Evolutionary conservation across 2,329 filamentous ascomycete genomes (phyloP).

Genomic region (Epichloe glyceriae): DNA sequence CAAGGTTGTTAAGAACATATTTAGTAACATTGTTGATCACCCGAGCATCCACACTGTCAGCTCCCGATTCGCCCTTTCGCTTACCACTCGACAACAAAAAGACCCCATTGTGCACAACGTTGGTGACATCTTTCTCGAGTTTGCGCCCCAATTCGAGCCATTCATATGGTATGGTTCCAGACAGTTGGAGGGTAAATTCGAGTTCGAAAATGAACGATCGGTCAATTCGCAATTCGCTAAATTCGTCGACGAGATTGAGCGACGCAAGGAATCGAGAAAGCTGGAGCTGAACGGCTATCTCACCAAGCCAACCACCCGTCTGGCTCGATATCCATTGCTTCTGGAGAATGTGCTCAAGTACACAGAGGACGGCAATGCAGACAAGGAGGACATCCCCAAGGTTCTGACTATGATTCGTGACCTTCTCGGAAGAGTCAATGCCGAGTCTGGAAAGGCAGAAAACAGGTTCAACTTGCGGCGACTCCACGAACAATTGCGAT

Average conservation of each 20-base stretch:
- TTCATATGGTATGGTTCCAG: conserved; percentile 96
- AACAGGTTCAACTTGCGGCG: conserved; percentile 94
- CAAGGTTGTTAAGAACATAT: conserved; percentile 85
- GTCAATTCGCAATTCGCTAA: conserved; percentile 73
- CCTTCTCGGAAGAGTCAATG: conserved; percentile 77
- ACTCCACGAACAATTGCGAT: conserved; percentile 83
- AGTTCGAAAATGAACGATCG: conserved; percentile 92
- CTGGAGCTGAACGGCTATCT: conserved; percentile 94
- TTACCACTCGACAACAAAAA: conserved; percentile 85
- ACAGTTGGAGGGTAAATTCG: conserved; percentile 92
- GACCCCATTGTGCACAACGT: conserved; percentile 77
- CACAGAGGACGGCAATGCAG: conserved; percentile 76
- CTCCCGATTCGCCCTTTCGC: conserved; percentile 70
- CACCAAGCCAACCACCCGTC: conserved; percentile 89
- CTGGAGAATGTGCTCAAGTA: conserved; percentile 87
- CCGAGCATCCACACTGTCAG: conserved; percentile 79
- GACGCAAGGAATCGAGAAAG: conserved; percentile 91
- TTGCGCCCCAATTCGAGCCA: conserved; percentile 81
- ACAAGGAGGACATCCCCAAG: conserved; percentile 84
- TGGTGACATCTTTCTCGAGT: conserved; percentile 89
- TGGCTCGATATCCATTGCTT: conserved; percentile 85
- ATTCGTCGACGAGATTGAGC: conserved; percentile 93
- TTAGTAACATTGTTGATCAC: conserved; percentile 83
- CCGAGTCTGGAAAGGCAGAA: conserved; percentile 91
- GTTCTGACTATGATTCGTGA: conserved; percentile 79